phyloP scores from a whole-genome alignment of 2,329 filamentous ascomycete species.

The Cladosporium phlei region DNA sequence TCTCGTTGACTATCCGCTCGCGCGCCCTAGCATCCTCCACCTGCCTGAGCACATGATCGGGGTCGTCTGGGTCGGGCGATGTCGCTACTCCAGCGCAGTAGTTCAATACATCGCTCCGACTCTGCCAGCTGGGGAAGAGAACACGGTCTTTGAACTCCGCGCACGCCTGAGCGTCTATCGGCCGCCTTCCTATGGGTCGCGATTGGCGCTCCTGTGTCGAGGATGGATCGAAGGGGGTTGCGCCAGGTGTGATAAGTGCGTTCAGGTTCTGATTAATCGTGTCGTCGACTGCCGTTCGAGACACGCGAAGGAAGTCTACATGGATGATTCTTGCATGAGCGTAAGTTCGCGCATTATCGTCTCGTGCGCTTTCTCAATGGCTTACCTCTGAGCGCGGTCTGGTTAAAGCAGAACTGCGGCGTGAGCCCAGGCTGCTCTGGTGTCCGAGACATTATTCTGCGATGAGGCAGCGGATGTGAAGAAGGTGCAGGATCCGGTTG shows the following conservation, averaged over 20 bases:
- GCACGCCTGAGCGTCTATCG: constrained; percentile 62
- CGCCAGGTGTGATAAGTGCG: constrained; percentile 72
- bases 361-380: neutral
- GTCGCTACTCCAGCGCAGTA: constrained; percentile 89
- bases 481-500: constrained; percentile 4
- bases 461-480: constrained; percentile 11
- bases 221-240: constrained; percentile 68
- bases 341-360: constrained; percentile 20
- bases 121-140: constrained; percentile 84
- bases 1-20: constrained; percentile 75
- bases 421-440: constrained; percentile 39
- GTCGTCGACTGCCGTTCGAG: constrained; percentile 81
- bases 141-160: constrained; percentile 68
- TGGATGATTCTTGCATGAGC: constrained; percentile 29
- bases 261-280: constrained; percentile 92
- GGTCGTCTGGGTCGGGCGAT: constrained; percentile 80
- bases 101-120: constrained; percentile 72
- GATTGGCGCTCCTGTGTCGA: constrained; percentile 64
- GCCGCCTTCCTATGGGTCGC: constrained; percentile 42
- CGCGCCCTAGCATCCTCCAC: constrained; percentile 65
- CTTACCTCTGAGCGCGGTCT: constrained; percentile 46
- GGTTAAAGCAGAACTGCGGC: constrained; percentile 50
- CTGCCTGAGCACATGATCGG: constrained; percentile 65
- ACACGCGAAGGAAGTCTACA: constrained; percentile 89
- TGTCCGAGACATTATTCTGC: constrained; percentile 38